Evolutionary conservation across 176 grass and related monocot genomes (phyloP).

Genomic region (Typha latifolia): DNA sequence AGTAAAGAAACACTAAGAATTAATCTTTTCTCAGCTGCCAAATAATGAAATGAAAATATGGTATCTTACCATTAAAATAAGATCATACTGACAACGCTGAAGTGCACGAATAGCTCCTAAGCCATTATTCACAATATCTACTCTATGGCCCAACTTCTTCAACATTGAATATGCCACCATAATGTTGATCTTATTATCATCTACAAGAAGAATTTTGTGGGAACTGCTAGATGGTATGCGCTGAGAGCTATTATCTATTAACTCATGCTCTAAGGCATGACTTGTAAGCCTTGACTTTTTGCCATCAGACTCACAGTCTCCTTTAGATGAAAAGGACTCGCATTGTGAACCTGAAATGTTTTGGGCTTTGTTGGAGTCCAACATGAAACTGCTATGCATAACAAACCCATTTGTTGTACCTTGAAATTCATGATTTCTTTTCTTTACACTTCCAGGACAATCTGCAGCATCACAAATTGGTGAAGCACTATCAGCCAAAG

Average conservation of each 20-base stretch:
- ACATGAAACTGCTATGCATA: conserved; percentile 10
- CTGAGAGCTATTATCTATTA: conserved; percentile 39
- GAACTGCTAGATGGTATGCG: conserved; percentile 24
- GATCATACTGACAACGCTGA: conserved; percentile 55
- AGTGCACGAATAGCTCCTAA: conserved; percentile 71
- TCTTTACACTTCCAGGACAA: conserved; percentile 19
- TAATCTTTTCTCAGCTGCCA: neutral
- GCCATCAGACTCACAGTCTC: conserved; percentile 23
- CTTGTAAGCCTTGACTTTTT: conserved; percentile 3
- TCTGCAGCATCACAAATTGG: conserved; percentile 13
- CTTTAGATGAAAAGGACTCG: conserved; percentile 26
- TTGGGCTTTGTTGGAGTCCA: conserved; percentile 21
- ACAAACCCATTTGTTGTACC: conserved; percentile 24
- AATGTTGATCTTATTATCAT: conserved; percentile 89
- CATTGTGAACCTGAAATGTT: conserved; percentile 34
- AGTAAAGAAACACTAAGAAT: neutral
- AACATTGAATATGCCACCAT: conserved; percentile 92
- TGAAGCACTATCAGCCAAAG: conserved; percentile 15
- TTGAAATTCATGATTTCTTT: conserved; percentile 23
- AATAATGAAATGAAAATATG: conserved; percentile 15
- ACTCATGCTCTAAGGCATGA: conserved; percentile 18
- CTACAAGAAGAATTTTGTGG: conserved; percentile 71
- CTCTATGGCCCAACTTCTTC: conserved; percentile 55
- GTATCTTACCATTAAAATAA: conserved; percentile 77
- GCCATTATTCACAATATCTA: conserved; percentile 78